Evolutionary conservation across 495 filamentous ascomycete genomes (phyloP), one percentile per base, ranked within the genome.

Genomic region (Acidiella bohemica): DNA sequence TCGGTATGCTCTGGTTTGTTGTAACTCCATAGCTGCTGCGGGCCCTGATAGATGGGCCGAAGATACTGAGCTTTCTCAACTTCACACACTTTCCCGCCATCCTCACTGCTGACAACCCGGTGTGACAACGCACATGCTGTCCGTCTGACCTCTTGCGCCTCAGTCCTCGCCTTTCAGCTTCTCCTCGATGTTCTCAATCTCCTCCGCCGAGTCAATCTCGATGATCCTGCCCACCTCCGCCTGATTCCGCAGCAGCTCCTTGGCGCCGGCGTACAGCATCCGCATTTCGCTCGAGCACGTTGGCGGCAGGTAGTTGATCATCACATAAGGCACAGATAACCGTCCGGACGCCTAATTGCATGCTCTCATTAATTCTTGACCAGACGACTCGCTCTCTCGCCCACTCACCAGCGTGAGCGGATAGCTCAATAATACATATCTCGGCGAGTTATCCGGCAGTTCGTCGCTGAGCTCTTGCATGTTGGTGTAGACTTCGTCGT

Each of bases 211-310:
- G 40, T 84, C 72, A 14, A 93, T 72, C 58, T 93, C 84, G 37
- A 94, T 67, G 6, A 93, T 77, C 44, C 72, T 74, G 21, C 78
- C 78, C 20, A 84, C 83, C 63, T 93, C 84, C 8, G 81, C 80
- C 38, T 81, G 85, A 52, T 79, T 92, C 47, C 87, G 76, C 75
- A 97, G 83, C 60, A 94, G 61, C 64, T 97, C 88, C 59, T 92
- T 93, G 18, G 88, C 88, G 14, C 84, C 77, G 13, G 90, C 90
- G 62, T 97, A 97, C 63, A 85, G 70, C 90, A 95, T 96, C 36
- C 82, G 76, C 55, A 78, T 59, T 46, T 80, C 79, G 44, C 66
- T 70, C 58, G 90, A 93, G 64, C 82, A 86, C 32, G 87, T 93
- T 32, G 73, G 78, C 13, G 90, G 90, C 33, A 95, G 71, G 60